Conservation (phyloP, 495 filamentous ascomycete species). For the Tuber calosporum region DNA sequence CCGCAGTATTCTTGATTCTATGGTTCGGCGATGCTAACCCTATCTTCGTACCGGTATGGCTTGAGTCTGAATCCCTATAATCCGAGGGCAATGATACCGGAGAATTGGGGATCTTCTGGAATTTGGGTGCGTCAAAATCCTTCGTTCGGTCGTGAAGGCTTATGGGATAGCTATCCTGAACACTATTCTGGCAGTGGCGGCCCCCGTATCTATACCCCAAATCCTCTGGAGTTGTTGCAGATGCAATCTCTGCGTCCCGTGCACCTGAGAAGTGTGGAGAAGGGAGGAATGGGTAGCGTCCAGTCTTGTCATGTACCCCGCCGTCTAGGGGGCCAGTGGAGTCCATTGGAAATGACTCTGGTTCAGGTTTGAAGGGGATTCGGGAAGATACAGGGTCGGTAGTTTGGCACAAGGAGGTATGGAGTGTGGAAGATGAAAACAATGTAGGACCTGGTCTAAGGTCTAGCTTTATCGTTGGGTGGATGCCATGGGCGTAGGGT, state of each 20-base stretch:
- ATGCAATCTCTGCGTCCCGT: conserved; percentile 16
- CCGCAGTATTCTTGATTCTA: background rate
- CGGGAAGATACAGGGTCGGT: conserved; percentile 29
- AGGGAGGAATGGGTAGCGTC: conserved; percentile 24
- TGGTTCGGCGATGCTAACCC: background rate
- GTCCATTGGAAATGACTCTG: conserved; percentile 27
- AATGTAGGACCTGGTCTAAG: conserved; percentile 25
- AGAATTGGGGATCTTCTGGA: conserved; percentile 25
- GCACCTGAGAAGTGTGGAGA: conserved; percentile 24
- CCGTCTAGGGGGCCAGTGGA: conserved; percentile 23
- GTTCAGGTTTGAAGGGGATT: conserved; percentile 25
- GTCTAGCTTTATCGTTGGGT: conserved; percentile 24
- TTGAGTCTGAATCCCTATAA: conserved; percentile 1
- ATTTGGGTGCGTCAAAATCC: conserved; percentile 12
- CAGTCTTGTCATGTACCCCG: conserved; percentile 26
- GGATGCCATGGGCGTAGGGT: conserved; percentile 16
- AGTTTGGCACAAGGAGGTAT: conserved; percentile 32
- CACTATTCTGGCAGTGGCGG: conserved; percentile 11
- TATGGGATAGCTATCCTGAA: conserved; percentile 13
- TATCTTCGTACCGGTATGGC: background rate
- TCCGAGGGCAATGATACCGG: conserved; percentile 27
- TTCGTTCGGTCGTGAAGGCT: conserved; percentile 14
- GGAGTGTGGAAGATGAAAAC: conserved; percentile 24
- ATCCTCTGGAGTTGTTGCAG: conserved; percentile 19
- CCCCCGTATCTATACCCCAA: conserved; percentile 24